phyloP scores from a whole-genome alignment of 2,329 filamentous ascomycete genomes.

The Colletotrichum karsti region DNA sequence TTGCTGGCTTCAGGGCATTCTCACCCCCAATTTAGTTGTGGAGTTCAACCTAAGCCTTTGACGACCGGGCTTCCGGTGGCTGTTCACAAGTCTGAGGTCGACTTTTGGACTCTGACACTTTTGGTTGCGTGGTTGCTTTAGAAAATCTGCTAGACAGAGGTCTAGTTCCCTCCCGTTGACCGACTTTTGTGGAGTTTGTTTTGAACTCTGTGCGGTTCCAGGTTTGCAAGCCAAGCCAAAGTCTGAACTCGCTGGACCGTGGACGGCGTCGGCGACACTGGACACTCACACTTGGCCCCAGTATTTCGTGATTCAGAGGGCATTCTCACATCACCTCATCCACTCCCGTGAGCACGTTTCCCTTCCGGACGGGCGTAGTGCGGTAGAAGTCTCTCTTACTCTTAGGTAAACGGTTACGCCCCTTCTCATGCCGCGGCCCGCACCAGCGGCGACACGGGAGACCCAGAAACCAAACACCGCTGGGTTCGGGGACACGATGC shows the following conservation, averaged over 20 bases:
- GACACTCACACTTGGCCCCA: no score
- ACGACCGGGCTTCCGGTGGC: background rate
- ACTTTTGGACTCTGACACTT: background rate
- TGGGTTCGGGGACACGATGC: background rate
- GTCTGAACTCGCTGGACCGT: no score
- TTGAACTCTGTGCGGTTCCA: conserved; percentile 18
- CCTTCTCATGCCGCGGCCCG: no score
- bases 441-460: no score
- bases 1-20: no score
- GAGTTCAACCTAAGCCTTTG: background rate
- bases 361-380: background rate
- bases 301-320: background rate
- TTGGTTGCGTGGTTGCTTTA: background rate
- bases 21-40: background rate
- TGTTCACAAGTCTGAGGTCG: background rate
- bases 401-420: no score
- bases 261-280: no score
- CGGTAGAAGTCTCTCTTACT: no score
- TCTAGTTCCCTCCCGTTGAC: conserved; percentile 5
- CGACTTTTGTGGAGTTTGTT: conserved; percentile 15
- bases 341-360: no score
- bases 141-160: background rate
- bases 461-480: background rate
- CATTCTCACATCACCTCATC: no score
- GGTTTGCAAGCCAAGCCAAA: no score